Evolutionary conservation across 2,329 filamentous ascomycete species (phyloP), one percentile per base, ranked within the genome.

Genomic region (Fusarium sp.): DNA sequence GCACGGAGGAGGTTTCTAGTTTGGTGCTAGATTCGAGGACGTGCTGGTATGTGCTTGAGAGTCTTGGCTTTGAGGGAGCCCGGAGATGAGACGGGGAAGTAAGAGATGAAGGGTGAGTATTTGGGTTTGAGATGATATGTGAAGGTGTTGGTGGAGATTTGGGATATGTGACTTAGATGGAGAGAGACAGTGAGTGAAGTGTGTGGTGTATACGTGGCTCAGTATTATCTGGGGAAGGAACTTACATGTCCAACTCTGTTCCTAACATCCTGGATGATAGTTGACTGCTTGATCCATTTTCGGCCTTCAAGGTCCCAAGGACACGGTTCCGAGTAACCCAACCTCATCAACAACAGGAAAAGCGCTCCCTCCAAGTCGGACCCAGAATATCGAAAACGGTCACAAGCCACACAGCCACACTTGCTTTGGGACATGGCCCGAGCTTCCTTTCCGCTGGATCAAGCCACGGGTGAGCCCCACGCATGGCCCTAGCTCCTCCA

Each of bases 391-490:
- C 48, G 48, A 52, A 50, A 50, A 68, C 68, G 65, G 59, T 54
- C 61, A 68, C 67, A 62, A 74, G 58, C 71, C 61, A 65, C 61
- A 64, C 54, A 57, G 43, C 60, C 45, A 54, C 60, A 52, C 39
- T 29, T 52, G 57, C 64, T 65, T 59, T 56, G 45, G 37, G 60
- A 60, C 33, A 43, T 73, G 74, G 72, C 67, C 72, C 74, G 73
- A 77, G 74, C 74, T 76, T 74, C 64, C 14, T 48, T 48, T 48
- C 43, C 22, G 43, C 43, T 39, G 22, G 33, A 24, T 37, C 62
- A 57, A 73, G 52, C 66, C 58, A 59, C 68, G 41, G 31, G 29
- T 16, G 31, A 13, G 20, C n/a, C 29, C 20, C 50, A 29, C 29
- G 13, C 18, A 7, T 54, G 52, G n/a, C 29, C 29, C 52, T 56